Conservation (phyloP, 768 basidiomycete genomes). For the Phanerochaete sordida region DNA sequence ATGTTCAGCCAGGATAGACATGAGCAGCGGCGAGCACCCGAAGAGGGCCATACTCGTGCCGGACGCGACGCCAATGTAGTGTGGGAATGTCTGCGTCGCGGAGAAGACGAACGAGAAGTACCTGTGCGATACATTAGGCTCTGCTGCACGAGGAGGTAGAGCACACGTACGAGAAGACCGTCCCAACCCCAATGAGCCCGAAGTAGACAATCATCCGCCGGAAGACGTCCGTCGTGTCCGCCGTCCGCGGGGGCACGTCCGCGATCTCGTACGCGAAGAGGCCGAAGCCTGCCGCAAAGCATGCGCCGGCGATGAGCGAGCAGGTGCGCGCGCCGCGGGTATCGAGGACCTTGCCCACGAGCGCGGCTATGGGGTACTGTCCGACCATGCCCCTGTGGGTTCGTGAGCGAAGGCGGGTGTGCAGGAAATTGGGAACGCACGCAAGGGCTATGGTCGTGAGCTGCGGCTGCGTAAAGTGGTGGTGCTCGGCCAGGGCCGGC, state of each 20-base stretch:
- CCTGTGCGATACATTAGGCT: slow-evolving; percentile 26
- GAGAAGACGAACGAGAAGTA: slow-evolving; percentile 77
- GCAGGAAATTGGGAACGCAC: slow-evolving; percentile 38
- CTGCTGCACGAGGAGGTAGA: neutral
- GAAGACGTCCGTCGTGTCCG: slow-evolving; percentile 42
- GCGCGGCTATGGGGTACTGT: slow-evolving; percentile 72
- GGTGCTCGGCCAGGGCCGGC: slow-evolving; percentile 52
- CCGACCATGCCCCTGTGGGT: slow-evolving; percentile 71
- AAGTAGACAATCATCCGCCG: slow-evolving; percentile 53
- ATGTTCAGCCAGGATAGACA: slow-evolving; percentile 59
- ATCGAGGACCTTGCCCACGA: slow-evolving; percentile 71
- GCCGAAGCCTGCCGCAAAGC: slow-evolving; percentile 60
- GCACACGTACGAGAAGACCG: slow-evolving; percentile 64
- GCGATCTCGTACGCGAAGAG: slow-evolving; percentile 59
- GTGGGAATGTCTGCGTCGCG: slow-evolving; percentile 67
- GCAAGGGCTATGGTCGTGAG: slow-evolving; percentile 74
- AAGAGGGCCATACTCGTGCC: slow-evolving; percentile 71
- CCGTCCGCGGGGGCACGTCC: slow-evolving; percentile 34
- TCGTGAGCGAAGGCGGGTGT: neutral
- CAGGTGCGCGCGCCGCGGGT: slow-evolving; percentile 62
- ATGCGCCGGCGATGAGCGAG: slow-evolving; percentile 56
- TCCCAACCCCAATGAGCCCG: slow-evolving; percentile 61
- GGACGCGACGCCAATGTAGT: slow-evolving; percentile 60
- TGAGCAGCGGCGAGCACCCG: slow-evolving; percentile 76
- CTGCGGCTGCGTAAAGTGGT: slow-evolving; percentile 72